phyloP scores from a whole-genome alignment of 805 yeast species.

The Priceomyces haplophilus region DNA sequence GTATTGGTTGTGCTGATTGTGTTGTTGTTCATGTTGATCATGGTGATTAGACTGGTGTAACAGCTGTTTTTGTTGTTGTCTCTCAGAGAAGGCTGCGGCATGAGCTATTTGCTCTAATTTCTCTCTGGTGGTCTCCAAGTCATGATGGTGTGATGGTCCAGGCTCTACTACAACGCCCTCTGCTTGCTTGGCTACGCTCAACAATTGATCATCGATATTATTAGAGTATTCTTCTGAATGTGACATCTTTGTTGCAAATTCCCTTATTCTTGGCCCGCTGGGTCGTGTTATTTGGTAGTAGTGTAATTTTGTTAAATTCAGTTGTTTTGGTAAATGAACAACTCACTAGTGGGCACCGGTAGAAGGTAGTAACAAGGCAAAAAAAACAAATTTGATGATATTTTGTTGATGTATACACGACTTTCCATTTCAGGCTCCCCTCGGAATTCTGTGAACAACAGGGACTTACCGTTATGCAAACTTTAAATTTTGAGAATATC shows the following conservation, averaged over 20 bases:
- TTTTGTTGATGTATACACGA: not conserved
- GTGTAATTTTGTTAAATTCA: slow-evolving; percentile 18
- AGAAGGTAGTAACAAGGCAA: slow-evolving; percentile 1
- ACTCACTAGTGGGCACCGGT: slow-evolving; percentile 1
- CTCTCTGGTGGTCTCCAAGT: slow-evolving; percentile 19
- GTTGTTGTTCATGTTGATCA: slow-evolving; percentile 12
- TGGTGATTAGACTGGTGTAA: slow-evolving; percentile 10
- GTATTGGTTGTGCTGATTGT: slow-evolving; percentile 12
- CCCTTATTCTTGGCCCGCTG: not conserved
- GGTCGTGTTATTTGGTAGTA: slow-evolving; percentile 25
- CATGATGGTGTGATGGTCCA: slow-evolving; percentile 10
- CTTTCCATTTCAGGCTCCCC: no score
- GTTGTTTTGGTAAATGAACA: slow-evolving; percentile 13
- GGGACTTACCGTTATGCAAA: no score
- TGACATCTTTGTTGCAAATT: slow-evolving; percentile 11
- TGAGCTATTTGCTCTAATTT: slow-evolving; percentile 33
- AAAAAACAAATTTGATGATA: slow-evolving; percentile 5
- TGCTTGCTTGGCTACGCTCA: slow-evolving; percentile 37
- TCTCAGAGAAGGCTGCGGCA: slow-evolving; percentile 18
- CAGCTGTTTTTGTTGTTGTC: slow-evolving; percentile 15
- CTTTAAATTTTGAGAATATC: no score
- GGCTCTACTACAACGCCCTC: slow-evolving; percentile 16
- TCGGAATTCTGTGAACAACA: no score
- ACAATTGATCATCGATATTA: slow-evolving; percentile 43
- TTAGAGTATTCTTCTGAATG: slow-evolving; percentile 20